Base-by-base conservation (phyloP, 495 filamentous ascomycete species). In the Aspergillus kassunensis region DNA sequence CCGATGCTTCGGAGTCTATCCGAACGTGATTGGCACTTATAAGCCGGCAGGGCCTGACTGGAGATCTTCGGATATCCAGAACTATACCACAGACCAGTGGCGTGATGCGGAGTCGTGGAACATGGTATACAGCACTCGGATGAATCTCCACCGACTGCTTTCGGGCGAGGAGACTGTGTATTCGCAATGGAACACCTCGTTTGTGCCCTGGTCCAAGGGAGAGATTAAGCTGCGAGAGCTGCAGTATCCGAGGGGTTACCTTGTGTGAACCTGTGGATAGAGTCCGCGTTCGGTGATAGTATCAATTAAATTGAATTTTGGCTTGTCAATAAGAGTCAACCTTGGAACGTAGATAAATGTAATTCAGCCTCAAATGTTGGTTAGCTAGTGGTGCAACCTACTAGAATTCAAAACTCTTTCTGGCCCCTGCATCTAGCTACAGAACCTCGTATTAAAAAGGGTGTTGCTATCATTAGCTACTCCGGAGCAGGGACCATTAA, bases 1-100 rank as follows among this genome's bases (percentile, higher is more conserved):
- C 39, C 54, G 56, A n/a, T 67, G 64, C 31, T 67, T 54, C 39
- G 60, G 57, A 0, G 60, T 65, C 1, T 67, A 60, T 24, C 66
- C 66, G 0, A 61, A 64, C 11, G 33, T 66, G 4, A 60, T 67
- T 48, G 60, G 62, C 19, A 65, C 62, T 3, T 64, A 58, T 33
- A 51, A 57, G 31, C 46, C 45, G 15, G 55, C 55, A 9, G 66
- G 64, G 1, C 39, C 49, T 3, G 34, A 49, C 9, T 61, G 49
- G 10, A 44, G 50, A 18, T 55, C 56, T 23, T 69, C 66, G 8
- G 64, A 69, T 36, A 67, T 69, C 12, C 58, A 45, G 6, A 37
- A 53, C 33, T 48, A 51, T 12, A 46, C 36, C 1, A 27, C 34
- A 2, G 43, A 45, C 8, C 31, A 51, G 19, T 59, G 45, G 16